phyloP scores from a whole-genome alignment of 768 basidiomycete species.

The Kwoniella dejecticola region DNA sequence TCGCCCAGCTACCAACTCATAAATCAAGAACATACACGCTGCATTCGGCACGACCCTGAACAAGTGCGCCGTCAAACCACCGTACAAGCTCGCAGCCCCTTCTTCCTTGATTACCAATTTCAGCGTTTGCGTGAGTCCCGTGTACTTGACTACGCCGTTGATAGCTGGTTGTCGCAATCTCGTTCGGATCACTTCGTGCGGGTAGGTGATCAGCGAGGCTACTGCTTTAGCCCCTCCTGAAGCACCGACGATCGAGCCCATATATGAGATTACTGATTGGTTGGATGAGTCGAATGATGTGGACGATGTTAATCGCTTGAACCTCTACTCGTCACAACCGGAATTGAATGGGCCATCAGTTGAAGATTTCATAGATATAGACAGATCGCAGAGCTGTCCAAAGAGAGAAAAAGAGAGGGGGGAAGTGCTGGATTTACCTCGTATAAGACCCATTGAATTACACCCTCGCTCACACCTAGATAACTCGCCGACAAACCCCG shows the following conservation, averaged over 20 bases:
- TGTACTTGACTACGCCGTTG: slow-evolving; percentile 78
- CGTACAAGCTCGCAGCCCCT: slow-evolving; percentile 76
- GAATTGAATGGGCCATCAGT: neutral
- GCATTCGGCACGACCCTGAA: slow-evolving; percentile 98
- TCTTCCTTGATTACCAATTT: slow-evolving; percentile 85
- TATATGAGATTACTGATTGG: slow-evolving; percentile 34
- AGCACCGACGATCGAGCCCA: slow-evolving; percentile 70
- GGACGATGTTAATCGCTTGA: slow-evolving; percentile 68
- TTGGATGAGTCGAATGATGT: slow-evolving; percentile 11
- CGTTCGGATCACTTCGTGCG: slow-evolving; percentile 95
- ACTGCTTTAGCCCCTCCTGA: slow-evolving; percentile 92
- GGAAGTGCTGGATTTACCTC: slow-evolving; percentile 62
- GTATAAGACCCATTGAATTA: slow-evolving; percentile 96
- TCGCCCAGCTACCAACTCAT: slow-evolving; percentile 65
- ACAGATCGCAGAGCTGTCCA: too few species aligned
- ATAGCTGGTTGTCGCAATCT: slow-evolving; percentile 79
- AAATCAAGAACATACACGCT: slow-evolving; percentile 93
- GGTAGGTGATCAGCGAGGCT: slow-evolving; percentile 93
- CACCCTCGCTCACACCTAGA: slow-evolving; percentile 91
- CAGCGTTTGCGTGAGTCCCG: slow-evolving; percentile 79
- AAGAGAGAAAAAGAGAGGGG: too few species aligned
- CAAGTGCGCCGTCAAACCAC: slow-evolving; percentile 89
- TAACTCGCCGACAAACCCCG: slow-evolving; percentile 93
- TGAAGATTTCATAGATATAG: neutral
- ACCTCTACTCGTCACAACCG: slow-evolving; percentile 55